phyloP scores from a whole-genome alignment of 441 rosid genomes.

The Breynia disticha region DNA sequence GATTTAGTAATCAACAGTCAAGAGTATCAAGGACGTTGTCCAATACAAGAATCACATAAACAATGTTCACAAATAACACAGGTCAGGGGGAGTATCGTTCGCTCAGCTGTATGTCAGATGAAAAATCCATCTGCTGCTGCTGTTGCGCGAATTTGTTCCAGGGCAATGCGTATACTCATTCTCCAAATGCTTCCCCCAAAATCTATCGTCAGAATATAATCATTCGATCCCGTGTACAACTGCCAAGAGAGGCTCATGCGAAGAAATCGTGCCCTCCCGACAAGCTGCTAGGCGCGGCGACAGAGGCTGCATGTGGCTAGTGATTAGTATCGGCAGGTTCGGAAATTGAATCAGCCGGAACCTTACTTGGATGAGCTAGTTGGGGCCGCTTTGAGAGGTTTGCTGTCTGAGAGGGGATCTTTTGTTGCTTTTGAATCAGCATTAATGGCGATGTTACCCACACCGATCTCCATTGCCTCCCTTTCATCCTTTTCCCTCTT shows the following conservation, averaged over 20 bases:
- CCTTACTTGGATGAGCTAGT: constrained; percentile 18
- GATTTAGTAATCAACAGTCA: no score
- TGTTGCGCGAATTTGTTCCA: background rate
- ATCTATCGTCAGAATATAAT: background rate
- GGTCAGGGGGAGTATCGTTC: background rate
- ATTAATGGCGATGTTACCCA: constrained; percentile 47
- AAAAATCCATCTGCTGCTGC: background rate
- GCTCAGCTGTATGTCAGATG: background rate
- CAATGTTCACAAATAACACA: constrained; percentile 6
- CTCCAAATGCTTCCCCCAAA: no score
- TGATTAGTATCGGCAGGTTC: background rate
- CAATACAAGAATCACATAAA: constrained; percentile 12
- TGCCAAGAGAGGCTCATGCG: background rate
- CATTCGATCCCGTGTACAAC: constrained; percentile 1
- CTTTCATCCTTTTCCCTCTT: constrained; percentile 44
- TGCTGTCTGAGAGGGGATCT: constrained; percentile 22
- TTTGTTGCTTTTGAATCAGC: constrained; percentile 29
- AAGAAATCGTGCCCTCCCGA: background rate
- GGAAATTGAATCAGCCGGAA: background rate
- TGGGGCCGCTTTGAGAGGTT: constrained; percentile 15
- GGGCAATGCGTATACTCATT: constrained; percentile 2
- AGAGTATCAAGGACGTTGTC: constrained; percentile 5
- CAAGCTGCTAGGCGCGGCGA: constrained; percentile 6
- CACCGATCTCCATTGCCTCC: constrained; percentile 47
- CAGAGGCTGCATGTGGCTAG: background rate